Percentiles rank a stretch among this genome's conserved stretches.
Conservation (phyloP, 108 stramenopile species). For the Pseudonitzschia pungens region DNA sequence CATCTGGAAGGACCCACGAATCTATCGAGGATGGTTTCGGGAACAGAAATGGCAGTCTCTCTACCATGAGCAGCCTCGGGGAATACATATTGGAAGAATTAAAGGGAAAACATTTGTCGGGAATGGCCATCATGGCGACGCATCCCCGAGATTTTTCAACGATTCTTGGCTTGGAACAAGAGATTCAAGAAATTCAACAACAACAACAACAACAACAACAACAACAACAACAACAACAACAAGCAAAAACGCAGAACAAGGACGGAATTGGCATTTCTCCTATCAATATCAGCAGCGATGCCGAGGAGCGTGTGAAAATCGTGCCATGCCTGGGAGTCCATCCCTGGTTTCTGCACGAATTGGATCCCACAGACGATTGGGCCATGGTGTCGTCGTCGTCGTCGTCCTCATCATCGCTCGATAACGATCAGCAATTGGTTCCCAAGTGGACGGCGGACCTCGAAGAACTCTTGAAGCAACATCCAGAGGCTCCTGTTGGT, state of each 20-base stretch:
- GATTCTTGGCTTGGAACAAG: constrained; percentile 32
- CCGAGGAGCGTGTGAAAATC: constrained; percentile 14
- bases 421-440: neutral
- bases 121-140: constrained; percentile 86
- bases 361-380: constrained; percentile 37
- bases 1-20: neutral
- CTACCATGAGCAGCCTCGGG: neutral
- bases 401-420: too few relatives aligned
- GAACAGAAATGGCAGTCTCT: neutral
- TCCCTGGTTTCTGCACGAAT: constrained; percentile 84
- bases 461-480: constrained; percentile 32
- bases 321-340: constrained; percentile 84
- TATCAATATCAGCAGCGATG: neutral
- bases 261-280: neutral
- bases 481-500: constrained; percentile 71
- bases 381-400: constrained; percentile 5
- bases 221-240: neutral
- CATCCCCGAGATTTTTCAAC: constrained; percentile 74
- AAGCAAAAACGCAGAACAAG: neutral
- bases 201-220: neutral
- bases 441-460: constrained; percentile 56
- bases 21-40: neutral
- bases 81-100: constrained; percentile 9
- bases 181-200: neutral
- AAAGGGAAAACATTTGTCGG: constrained; percentile 35